Conservation (phyloP, 805 yeast genomes). For the Cyberlindnera euphorbiae region DNA sequence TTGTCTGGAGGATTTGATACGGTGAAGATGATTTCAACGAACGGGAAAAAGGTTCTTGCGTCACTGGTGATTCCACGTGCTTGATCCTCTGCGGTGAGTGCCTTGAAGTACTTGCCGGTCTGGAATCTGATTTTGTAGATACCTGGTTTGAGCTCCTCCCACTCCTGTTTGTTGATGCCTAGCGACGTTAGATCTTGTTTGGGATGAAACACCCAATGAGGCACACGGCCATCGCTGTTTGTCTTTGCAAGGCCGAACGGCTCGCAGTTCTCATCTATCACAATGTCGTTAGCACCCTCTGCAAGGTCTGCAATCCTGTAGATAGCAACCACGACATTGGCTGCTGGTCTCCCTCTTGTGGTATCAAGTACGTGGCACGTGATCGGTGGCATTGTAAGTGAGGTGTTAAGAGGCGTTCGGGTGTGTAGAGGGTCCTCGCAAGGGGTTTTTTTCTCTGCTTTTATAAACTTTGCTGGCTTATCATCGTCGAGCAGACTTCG, state of each 20-base stretch:
- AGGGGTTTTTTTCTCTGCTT: not conserved
- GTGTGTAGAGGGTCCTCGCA: not conserved
- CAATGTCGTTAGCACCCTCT: conserved; percentile 23
- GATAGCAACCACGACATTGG: conserved; percentile 63
- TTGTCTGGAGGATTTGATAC: conserved; percentile 62
- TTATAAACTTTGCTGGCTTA: not conserved
- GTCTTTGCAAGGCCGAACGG: conserved; percentile 70
- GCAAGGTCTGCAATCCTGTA: conserved; percentile 28
- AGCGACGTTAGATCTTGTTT: conserved; percentile 19
- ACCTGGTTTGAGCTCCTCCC: conserved; percentile 54
- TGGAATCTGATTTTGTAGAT: conserved; percentile 72
- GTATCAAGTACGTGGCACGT: conserved; percentile 92
- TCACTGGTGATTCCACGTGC: conserved; percentile 24
- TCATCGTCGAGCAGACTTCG: conserved; percentile 7
- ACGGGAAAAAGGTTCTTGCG: conserved; percentile 73
- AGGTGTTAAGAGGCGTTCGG: too few species aligned
- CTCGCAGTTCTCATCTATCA: conserved; percentile 26
- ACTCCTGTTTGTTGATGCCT: conserved; percentile 33
- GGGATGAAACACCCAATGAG: conserved; percentile 56
- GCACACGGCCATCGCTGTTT: conserved; percentile 75
- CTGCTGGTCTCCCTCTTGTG: conserved; percentile 77
- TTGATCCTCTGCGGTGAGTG: conserved; percentile 16
- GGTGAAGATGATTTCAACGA: conserved; percentile 72
- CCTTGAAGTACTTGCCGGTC: conserved; percentile 59
- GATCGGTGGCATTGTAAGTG: conserved; percentile 45